Evolutionary conservation across 1,284 basidiomycete genomes (phyloP), one percentile per base, ranked within the genome.

Genomic region (Papiliotrema terrestris): DNA sequence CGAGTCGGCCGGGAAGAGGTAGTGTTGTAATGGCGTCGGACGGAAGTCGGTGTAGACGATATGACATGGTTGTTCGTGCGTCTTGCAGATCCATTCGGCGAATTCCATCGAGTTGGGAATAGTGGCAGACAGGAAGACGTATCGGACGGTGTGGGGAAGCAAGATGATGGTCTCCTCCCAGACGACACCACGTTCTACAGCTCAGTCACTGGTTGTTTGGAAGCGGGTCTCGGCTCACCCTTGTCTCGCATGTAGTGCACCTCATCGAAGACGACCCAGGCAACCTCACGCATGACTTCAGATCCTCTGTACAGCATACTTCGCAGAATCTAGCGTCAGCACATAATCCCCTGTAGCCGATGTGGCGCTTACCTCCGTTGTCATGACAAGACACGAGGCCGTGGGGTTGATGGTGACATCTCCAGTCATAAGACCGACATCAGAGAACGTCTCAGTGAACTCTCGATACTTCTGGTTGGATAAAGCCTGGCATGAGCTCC

Each of bases 181-280:
- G 15, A 84, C 82, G 23, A 84, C 83, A 57, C 83, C 82, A 52
- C 83, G 79, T 66, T 83, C 77, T 75, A 54, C 14, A 19, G 5
- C 4, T 49, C 22, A 48, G 29, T n/a, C 25, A 25, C 17, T 32
- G 8, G 15, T 15, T 55, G 14, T 17, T 20, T 19, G 29, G 13
- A 1, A 17, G 23, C 17, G 47, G 14, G 11, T 22, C 9, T n/a
- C 36, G 20, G 61, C 72, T 54, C 25, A 78, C 78, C 80, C 62
- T 94, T 93, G 81, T 98, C 96, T 61, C 96, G 88, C 96, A 98
- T 98, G 79, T 98, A 99, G 76, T 99, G 96, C 59, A 99, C 97
- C 78, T 99, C 96, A 74, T 99, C 96, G 73, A 98, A 99, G 57
- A 99, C 85, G 59, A 98, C 95, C 96, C 96, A 99, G 0, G 94